These are phyloP conservation scores for Fusarium globosum DNA, from an alignment of 2,329 filamentous ascomycete species.

Conservation along the genomic window DNA sequence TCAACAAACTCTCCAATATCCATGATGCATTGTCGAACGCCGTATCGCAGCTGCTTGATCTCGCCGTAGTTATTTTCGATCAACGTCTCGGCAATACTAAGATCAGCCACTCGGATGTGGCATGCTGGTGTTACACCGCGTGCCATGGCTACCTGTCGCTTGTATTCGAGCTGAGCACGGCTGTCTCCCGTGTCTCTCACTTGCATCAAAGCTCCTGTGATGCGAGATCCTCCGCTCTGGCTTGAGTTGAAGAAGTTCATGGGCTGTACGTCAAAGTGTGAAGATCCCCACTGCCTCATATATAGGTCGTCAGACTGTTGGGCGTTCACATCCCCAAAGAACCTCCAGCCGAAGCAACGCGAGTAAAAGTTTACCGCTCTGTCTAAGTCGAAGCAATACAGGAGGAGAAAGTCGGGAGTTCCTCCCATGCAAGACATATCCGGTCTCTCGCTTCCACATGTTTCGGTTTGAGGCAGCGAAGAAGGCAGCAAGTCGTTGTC, in stretches of 20 bases:
- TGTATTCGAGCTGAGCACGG: conserved; percentile 28
- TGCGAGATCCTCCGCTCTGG: conserved; percentile 13
- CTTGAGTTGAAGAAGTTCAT: conserved; percentile 43
- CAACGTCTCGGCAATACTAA: conserved; percentile 37
- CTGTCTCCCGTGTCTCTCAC: conserved; percentile 17
- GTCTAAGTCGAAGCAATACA: conserved; percentile 39
- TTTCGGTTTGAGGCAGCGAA: conserved; percentile 16
- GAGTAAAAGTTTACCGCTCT: conserved; percentile 41
- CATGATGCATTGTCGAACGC: conserved; percentile 41
- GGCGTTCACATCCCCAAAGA: conserved; percentile 39
- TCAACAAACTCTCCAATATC: conserved; percentile 44
- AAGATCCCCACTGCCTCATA: conserved; percentile 40
- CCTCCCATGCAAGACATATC: conserved; percentile 18
- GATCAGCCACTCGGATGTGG: conserved; percentile 43
- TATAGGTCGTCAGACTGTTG: conserved; percentile 16
- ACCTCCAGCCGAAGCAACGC: conserved; percentile 41
- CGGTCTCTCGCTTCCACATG: conserved; percentile 16
- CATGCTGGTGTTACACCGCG: conserved; percentile 28
- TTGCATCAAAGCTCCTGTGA: conserved; percentile 38
- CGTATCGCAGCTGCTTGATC: conserved; percentile 40
- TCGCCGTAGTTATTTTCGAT: conserved; percentile 36
- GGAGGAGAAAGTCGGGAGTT: conserved; percentile 39
- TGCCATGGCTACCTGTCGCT: conserved; percentile 27
- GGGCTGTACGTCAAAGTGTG: conserved; percentile 36
- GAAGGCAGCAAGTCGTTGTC: conserved; percentile 21